Conservation (phyloP, 306 rosid genomes). For the Geum urbanum region DNA sequence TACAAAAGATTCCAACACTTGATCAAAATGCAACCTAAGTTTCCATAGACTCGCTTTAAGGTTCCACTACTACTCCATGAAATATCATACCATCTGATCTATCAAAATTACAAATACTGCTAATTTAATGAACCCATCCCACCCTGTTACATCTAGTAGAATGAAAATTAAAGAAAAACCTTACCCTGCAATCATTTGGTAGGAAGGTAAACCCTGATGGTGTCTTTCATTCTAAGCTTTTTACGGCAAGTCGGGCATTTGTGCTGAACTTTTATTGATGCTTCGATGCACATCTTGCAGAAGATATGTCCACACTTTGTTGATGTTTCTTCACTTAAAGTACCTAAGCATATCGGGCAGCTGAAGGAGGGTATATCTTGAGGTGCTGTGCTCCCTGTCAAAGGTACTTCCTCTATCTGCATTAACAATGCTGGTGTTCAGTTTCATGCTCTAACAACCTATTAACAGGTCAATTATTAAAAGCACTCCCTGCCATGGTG, state of each 20-base stretch:
- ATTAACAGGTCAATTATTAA: not conserved
- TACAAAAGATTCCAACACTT: not conserved
- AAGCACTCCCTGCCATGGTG: too few species aligned
- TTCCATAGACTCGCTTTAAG: not conserved
- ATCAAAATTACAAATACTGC: not conserved
- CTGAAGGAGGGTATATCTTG: slow-evolving; percentile 28
- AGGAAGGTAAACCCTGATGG: slow-evolving; percentile 34
- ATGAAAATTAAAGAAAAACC: not conserved
- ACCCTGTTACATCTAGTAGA: not conserved
- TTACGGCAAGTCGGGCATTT: slow-evolving; percentile 38
- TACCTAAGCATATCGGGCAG: slow-evolving; percentile 42
- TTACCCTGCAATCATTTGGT: slow-evolving; percentile 23
- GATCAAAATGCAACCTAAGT: not conserved
- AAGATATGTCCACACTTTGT: slow-evolving; percentile 54
- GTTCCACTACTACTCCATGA: not conserved
- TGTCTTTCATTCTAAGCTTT: slow-evolving; percentile 31
- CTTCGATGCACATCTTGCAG: slow-evolving; percentile 48
- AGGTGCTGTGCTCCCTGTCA: not conserved
- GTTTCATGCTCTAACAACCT: slow-evolving; percentile 2
- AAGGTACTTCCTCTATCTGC: slow-evolving; percentile 28
- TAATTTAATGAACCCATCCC: not conserved
- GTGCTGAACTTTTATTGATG: slow-evolving; percentile 37
- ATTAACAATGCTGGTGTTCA: not conserved
- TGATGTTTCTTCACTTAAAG: slow-evolving; percentile 41
- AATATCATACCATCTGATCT: not conserved